Conservation (phyloP, 2,329 filamentous ascomycete genomes). For the Grosmannia serpens region DNA sequence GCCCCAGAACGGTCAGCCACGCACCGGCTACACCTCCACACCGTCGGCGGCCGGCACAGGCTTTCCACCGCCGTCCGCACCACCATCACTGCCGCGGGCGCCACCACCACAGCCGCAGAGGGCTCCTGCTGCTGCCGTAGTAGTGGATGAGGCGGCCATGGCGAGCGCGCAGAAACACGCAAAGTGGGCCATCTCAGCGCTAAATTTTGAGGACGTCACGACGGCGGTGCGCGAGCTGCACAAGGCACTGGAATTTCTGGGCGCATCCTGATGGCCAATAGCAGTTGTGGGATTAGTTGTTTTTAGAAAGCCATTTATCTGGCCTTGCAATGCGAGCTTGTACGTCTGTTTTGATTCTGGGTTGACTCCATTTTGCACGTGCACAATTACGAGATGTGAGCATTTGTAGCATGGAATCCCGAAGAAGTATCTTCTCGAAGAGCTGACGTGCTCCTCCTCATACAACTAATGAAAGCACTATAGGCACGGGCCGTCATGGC, state of each 20-base stretch:
- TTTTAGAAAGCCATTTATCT: too few species aligned
- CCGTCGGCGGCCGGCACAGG: background rate
- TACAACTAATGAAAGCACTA: too few species aligned
- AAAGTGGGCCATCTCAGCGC: conserved; percentile 88
- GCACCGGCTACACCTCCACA: conserved; percentile 5
- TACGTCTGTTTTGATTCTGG: background rate
- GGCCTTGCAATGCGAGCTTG: background rate
- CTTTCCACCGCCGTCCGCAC: background rate
- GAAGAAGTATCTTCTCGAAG: too few species aligned
- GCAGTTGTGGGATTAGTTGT: background rate
- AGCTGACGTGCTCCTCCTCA: too few species aligned
- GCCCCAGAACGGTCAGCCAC: background rate
- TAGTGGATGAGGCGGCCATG: conserved; percentile 56
- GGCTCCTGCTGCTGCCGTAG: too few species aligned
- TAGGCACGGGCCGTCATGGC: too few species aligned
- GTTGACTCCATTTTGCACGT: background rate
- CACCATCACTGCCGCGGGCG: conserved; percentile 11
- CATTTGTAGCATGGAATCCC: too few species aligned
- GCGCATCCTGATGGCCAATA: conserved; percentile 37
- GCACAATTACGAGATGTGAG: too few species aligned
- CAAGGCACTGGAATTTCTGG: conserved; percentile 59
- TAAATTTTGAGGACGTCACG: conserved; percentile 91
- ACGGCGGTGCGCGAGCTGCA: conserved; percentile 81
- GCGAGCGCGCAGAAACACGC: conserved; percentile 85
- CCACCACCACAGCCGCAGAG: background rate